Evolutionary conservation across 208 protist species (phyloP).

Genomic region (Leishmania major): DNA sequence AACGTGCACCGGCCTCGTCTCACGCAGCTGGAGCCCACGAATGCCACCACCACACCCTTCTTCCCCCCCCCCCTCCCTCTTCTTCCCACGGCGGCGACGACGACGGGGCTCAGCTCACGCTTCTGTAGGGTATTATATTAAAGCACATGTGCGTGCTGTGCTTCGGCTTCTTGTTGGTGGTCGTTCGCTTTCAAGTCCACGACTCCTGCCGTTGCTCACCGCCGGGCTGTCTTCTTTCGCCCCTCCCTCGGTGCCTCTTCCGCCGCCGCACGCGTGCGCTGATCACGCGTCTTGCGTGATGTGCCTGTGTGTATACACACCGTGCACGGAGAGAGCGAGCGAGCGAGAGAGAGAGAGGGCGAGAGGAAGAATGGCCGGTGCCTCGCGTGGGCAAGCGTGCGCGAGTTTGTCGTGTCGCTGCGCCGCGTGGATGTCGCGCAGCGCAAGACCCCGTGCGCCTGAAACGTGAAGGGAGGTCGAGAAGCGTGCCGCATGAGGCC

Average conservation of each 20-base stretch:
- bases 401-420: background rate
- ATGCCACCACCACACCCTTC: background rate
- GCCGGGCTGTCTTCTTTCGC: background rate
- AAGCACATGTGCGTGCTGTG: too few species aligned
- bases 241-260: background rate
- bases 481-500: too few species aligned
- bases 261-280: background rate
- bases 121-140: too few species aligned
- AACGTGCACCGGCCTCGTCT: background rate
- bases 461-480: too few species aligned
- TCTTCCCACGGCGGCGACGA: too few species aligned
- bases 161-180: background rate
- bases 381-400: background rate
- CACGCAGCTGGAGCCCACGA: background rate
- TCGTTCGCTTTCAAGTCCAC: background rate
- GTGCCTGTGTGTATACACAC: background rate
- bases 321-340: background rate
- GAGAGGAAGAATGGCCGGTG: too few species aligned
- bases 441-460: background rate
- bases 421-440: too few species aligned
- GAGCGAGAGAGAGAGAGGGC: too few species aligned
- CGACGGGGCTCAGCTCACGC: background rate
- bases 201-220: too few species aligned
- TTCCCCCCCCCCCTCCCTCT: background rate
- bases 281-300: background rate